These are phyloP conservation scores for Nicotiana otophora DNA, from an alignment of 257 asterid species.

Conservation along the genomic window DNA sequence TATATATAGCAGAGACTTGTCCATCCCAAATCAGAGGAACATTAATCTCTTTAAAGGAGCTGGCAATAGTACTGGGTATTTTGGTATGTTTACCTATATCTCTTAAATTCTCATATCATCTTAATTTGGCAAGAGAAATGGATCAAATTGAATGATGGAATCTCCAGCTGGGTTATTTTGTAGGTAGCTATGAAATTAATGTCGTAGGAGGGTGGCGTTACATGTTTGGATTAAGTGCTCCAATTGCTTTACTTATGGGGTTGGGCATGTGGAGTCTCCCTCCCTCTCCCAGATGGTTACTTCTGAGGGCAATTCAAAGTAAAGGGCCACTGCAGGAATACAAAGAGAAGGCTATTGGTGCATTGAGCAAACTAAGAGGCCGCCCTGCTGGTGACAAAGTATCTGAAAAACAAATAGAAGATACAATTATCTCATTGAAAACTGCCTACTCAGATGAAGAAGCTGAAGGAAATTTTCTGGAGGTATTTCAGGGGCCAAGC, in stretches of 20 bases:
- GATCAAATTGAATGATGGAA: slow-evolving; percentile 11
- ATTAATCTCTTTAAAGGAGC: slow-evolving; percentile 90
- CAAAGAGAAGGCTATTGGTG: slow-evolving; percentile 73
- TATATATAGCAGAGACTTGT: slow-evolving; percentile 94
- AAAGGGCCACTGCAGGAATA: slow-evolving; percentile 73
- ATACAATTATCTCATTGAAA: slow-evolving; percentile 63
- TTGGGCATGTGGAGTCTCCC: slow-evolving; percentile 93
- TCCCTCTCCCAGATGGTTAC: slow-evolving; percentile 96
- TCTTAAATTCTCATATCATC: neutral
- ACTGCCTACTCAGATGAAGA: slow-evolving; percentile 61
- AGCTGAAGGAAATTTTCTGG: slow-evolving; percentile 61
- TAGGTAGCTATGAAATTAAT: slow-evolving; percentile 69
- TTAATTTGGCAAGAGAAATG: slow-evolving; percentile 11
- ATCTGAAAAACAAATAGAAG: slow-evolving; percentile 80
- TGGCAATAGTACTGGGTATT: slow-evolving; percentile 89
- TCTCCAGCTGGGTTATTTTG: slow-evolving; percentile 77
- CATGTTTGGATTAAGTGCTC: slow-evolving; percentile 88
- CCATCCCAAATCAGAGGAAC: slow-evolving; percentile 98
- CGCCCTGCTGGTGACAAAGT: slow-evolving; percentile 53
- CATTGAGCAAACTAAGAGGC: slow-evolving; percentile 80
- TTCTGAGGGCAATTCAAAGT: slow-evolving; percentile 90
- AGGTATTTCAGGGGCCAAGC: slow-evolving; percentile 85
- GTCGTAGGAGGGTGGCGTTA: slow-evolving; percentile 95
- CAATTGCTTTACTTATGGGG: slow-evolving; percentile 79
- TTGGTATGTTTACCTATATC: slow-evolving; percentile 39